Base-by-base conservation (phyloP, 2,329 filamentous ascomycete species). In the Huntiella bhutanensis region DNA sequence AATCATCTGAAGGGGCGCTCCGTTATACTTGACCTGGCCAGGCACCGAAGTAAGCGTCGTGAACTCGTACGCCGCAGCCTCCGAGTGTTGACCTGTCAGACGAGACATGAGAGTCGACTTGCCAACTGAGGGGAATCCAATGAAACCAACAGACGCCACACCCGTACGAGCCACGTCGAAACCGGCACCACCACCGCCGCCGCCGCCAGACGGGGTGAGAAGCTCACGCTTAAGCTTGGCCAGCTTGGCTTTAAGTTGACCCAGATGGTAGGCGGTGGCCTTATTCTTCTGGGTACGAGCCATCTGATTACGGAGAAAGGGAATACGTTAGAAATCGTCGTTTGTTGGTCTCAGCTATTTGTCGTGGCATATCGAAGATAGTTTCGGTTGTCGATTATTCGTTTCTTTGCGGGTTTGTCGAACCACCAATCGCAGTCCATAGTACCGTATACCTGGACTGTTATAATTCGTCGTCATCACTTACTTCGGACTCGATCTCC, bases 121-220 rank as follows among this genome's bases (percentile, higher is more conserved):
- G 51, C 91, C 91, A 52, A 98, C 91, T 1, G 91, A 98, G 1
- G 91, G 91, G 58, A 98, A 98, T 32, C 91, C 91, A 59, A 96
- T 95, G 65, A 96, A 96, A 38, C 88, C 88, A 57, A 98, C 78
- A 69, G 84, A 93, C 53, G 91, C 91, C 53, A 96, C 91, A 70
- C 91, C 91, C 44, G 91, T 98, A 62, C 91, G 80, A 51, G 91
- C 91, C 53, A 98, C 91, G 68, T 98, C 91, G 70, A 98, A 98
- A 49, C 91, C 91, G 51, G 81, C 68, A 60, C 82, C 84, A 52
- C 77, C 86, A 48, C 82, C 87, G 47, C 88, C 87, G 48, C 87
- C 85, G 43, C 87, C 82, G 43, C 83, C 71, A 36, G 77, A 71
- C 15, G 91, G 91, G 37, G 84, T 94, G 54, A 98, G 72, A 43